Percentiles rank a stretch among this genome's conserved stretches.
These are phyloP conservation scores for Tinospora cordifolia DNA, from an alignment of 164 flowering plant species.

Conservation along the genomic window DNA sequence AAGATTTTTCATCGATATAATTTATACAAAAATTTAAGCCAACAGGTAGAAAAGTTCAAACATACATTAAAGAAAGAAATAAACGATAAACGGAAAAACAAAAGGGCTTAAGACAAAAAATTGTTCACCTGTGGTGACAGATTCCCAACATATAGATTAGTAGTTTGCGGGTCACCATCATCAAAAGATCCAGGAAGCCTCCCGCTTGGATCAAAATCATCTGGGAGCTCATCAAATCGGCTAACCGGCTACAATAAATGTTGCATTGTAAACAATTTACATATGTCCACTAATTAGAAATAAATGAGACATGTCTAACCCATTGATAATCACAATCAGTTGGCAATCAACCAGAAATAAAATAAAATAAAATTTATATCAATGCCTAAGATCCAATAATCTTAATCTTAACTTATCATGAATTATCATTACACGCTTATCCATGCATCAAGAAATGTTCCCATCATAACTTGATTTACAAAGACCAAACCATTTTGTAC, in stretches of 20 bases:
- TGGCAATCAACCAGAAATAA: not conserved
- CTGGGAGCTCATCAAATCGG: constrained; percentile 95
- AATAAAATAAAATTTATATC: not conserved
- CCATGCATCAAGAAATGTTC: too few relatives aligned
- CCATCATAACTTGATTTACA: too few relatives aligned
- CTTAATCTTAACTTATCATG: too few relatives aligned
- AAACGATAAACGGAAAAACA: not conserved
- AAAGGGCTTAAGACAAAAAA: constrained; percentile 6
- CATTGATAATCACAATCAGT: not conserved
- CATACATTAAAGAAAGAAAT: not conserved
- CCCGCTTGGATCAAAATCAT: constrained; percentile 94
- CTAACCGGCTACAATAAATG: constrained; percentile 44
- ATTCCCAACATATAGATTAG: constrained; percentile 98
- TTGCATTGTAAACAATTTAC: not conserved
- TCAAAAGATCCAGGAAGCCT: constrained; percentile 92
- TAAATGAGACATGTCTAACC: not conserved
- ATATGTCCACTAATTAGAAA: not conserved
- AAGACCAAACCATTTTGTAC: too few relatives aligned
- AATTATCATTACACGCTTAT: too few relatives aligned
- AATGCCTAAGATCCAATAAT: not conserved
- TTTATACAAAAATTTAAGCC: not conserved
- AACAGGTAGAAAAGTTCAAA: not conserved
- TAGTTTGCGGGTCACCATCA: constrained; percentile 98
- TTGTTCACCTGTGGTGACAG: constrained; percentile 79
- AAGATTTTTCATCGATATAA: not conserved